Base-by-base conservation (phyloP, 2,329 filamentous ascomycete species). In the Colletotrichum graminicola region DNA sequence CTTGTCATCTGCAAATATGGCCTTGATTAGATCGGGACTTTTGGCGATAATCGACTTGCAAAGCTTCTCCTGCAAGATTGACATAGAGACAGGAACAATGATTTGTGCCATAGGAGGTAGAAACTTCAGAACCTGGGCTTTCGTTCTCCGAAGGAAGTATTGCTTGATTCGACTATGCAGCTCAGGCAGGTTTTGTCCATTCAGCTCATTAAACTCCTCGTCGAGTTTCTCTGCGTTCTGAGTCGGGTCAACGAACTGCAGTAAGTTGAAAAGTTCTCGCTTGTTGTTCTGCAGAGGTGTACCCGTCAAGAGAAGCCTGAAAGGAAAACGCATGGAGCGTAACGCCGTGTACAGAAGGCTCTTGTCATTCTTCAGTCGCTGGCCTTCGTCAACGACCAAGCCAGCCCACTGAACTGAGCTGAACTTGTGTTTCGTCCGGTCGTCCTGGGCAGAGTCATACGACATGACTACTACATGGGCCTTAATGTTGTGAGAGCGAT, bases 271-370 rank as follows among this genome's bases (percentile, higher is more conserved):
- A 0, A 99, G 85, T 80, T 99, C 96, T 57, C 94, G 89, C 75
- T 94, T 93, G 79, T 98, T 98, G 81, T 99, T 99, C 77, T 99
- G 96, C 16, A 99, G 83, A 0, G 96, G 96, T 0, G 96, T 99
- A 2, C 91, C 94, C 81, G 95, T 98, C 43, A 99, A 86, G 1
- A 99, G 87, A 49, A 97, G 87, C 64, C 94, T 91, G 82, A 96
- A 98, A 0, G 93, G 93, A 39, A 95, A 90, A 62, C 89, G 92
- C 80, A 98, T 89, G 3, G 89, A 86, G 52, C 84, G 88, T 8
- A 99, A 84, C 2, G 93, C 91, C 43, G 86, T 86, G 79, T 98
- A 98, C 0, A 98, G 87, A 51, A 92, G 84, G 62, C 92, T 96
- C 77, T 92, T 90, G 78, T 98, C 95, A 77, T 97, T 98, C 81